Base-by-base conservation (phyloP, 306 rosid species). In the Acmispon strigosus region DNA sequence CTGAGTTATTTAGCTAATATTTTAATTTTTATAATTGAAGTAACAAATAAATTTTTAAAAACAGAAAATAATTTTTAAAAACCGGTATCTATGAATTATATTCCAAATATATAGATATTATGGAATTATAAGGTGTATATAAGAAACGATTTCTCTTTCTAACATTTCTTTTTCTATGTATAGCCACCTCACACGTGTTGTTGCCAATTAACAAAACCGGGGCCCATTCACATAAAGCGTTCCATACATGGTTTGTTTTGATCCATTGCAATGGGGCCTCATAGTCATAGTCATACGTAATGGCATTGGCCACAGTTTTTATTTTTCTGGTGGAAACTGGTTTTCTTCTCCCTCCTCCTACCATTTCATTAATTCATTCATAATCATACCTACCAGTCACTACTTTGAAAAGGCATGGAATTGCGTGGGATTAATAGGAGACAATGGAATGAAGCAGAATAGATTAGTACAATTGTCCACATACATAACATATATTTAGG, bases 131-230 rank as follows among this genome's bases (percentile, higher is more conserved):
- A 27, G 32, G 32, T 27, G 24, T 27, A 4, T 27, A 27, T 27
- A 27, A 3, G 32, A 27, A 3, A 2, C 4, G 32, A 27, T 2
- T 27, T 27, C 32, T 27, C 32, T 4, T 27, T 27, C 32, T 2
- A 27, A 4, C 32, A 2, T 27, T 39, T 39, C 0, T 3, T 70
- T 43, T 10, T 7, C 13, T 32, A 12, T 6, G 2, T 1, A 45
- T n/a, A 27, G 3, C 84, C 78, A 58, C 74, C 72, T 70, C 81
- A 66, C 89, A 81, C 87, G 84, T 83, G 84, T 75, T 79, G 32
- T 15, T 67, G 79, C 29, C 57, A 66, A 27, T 41, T 24, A 17
- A 63, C 34, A 69, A 76, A 78, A 69, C 3, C 1, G 43, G 84
- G 77, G 9, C 81, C 85, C 86, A 52, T 32, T 27, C 39, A 18